A percentile compares a stretch with the other conserved stretches of the same genome.
phyloP scores from a whole-genome alignment of 2,329 filamentous ascomycete species.

The Xylaria sp. region DNA sequence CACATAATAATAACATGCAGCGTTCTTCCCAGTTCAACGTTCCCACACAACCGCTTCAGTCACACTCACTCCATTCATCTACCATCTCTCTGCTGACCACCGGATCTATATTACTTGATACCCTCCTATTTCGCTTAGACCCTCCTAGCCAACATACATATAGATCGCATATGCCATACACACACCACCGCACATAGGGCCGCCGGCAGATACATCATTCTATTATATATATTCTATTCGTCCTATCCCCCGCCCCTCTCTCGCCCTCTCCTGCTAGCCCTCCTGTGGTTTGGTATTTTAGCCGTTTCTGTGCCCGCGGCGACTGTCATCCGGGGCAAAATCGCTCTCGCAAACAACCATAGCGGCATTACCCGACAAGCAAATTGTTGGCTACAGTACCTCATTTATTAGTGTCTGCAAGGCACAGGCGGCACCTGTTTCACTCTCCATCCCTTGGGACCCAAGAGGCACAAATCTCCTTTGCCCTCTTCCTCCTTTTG shows the following conservation, averaged over 20 bases:
- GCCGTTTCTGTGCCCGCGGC: slow-evolving; percentile 6
- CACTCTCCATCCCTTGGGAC: not conserved
- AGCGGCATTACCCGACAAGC: not conserved
- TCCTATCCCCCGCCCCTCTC: not conserved
- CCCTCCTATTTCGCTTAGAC: not conserved
- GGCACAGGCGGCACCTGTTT: slow-evolving; percentile 5
- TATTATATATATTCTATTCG: slow-evolving; percentile 1
- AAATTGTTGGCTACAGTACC: slow-evolving; percentile 5
- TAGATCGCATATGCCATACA: not conserved
- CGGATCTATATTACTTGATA: slow-evolving; percentile 1
- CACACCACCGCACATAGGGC: not conserved
- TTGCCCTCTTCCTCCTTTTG: not conserved
- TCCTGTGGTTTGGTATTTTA: slow-evolving; percentile 10
- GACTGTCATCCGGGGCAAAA: slow-evolving; percentile 1
- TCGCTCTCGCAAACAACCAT: not conserved
- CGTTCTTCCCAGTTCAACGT: not conserved
- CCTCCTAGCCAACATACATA: not conserved
- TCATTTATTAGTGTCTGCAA: slow-evolving; percentile 2
- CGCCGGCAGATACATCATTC: slow-evolving; percentile 11
- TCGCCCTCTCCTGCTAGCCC: not conserved
- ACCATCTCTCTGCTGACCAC: slow-evolving; percentile 8
- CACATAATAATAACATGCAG: not conserved
- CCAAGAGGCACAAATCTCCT: not conserved
- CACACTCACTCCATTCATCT: not conserved
- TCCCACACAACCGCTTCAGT: not conserved